Percentiles rank a stretch among this genome's conserved stretches.
Conservation (phyloP, 2,329 filamentous ascomycete species). For the Graphilbum ipis-grandicollis region DNA sequence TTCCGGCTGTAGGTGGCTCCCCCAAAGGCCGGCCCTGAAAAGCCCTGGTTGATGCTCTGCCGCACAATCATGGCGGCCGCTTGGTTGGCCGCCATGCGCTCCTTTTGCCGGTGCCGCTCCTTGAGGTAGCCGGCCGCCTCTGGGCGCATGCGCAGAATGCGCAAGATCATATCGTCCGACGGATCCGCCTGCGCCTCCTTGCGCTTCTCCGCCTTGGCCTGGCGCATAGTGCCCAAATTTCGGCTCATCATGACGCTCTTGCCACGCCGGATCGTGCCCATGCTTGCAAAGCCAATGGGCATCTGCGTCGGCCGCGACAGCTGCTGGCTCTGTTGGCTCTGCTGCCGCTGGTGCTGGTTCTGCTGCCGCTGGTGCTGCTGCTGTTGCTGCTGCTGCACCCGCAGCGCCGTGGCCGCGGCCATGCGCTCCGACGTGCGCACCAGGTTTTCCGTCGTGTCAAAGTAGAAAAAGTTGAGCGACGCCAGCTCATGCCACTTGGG, state of each 20-base stretch:
- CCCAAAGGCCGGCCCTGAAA: constrained; percentile 23
- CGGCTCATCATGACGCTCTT: constrained; percentile 85
- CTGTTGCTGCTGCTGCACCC: constrained; percentile 51
- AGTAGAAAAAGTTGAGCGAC: constrained; percentile 97
- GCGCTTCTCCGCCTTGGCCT: constrained; percentile 88
- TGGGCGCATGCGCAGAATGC: constrained; percentile 86
- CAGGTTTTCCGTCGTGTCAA: constrained; percentile 76
- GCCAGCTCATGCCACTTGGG: constrained; percentile 97
- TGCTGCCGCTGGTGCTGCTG: constrained; percentile 24
- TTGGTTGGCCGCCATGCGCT: constrained; percentile 74
- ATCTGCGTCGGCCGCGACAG: no score
- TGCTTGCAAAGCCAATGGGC: constrained; percentile 40
- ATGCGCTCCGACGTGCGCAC: constrained; percentile 94
- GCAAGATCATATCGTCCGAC: constrained; percentile 92
- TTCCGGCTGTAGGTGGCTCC: constrained; percentile 24
- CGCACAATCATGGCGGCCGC: constrained; percentile 89
- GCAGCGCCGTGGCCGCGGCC: constrained; percentile 69
- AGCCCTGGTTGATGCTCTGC: constrained; percentile 58
- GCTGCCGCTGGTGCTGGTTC: constrained; percentile 44
- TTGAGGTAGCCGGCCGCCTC: constrained; percentile 78
- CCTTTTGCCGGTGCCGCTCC: constrained; percentile 84
- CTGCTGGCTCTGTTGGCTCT: constrained; percentile 16
- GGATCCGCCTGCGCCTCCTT: constrained; percentile 93
- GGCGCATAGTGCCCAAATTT: constrained; percentile 90
- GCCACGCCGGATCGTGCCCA: constrained; percentile 47